Percentiles rank a stretch among this genome's conserved stretches.
These are phyloP conservation scores for Pestalotiopsis sp. DNA, from an alignment of 2,329 filamentous ascomycete genomes.

Conservation along the genomic window DNA sequence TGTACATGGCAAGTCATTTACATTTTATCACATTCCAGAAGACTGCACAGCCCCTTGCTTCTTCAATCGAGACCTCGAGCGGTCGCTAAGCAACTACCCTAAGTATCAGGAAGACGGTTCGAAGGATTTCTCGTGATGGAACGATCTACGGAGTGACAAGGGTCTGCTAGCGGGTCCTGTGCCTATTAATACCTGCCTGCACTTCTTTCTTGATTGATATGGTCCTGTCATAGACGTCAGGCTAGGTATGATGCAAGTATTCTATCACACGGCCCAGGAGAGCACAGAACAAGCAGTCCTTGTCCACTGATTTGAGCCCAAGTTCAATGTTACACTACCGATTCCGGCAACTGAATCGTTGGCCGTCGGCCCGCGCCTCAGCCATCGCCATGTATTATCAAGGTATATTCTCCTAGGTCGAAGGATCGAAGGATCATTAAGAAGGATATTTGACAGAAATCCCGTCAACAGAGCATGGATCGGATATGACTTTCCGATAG, in stretches of 20 bases:
- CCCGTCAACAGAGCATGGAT: background rate
- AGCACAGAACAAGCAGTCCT: background rate
- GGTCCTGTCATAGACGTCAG: background rate
- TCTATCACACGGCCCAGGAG: background rate
- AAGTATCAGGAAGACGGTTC: background rate
- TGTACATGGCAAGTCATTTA: background rate
- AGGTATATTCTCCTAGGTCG: background rate
- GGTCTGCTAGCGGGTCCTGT: background rate
- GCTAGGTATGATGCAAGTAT: background rate
- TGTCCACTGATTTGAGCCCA: too few species aligned
- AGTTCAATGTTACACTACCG: too few species aligned
- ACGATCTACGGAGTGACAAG: background rate
- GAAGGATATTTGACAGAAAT: background rate
- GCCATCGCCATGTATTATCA: background rate
- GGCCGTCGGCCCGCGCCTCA: background rate
- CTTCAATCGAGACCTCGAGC: background rate
- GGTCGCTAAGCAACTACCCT: background rate
- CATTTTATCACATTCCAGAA: background rate
- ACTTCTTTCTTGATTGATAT: background rate
- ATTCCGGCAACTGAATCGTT: background rate
- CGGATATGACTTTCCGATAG: background rate
- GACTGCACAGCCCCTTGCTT: background rate
- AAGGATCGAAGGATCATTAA: background rate
- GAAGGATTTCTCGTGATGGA: slow-evolving; percentile 8
- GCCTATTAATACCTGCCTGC: background rate